Conservation (phyloP, 2,329 filamentous ascomycete species). For the Emergomyces pasteurianus region DNA sequence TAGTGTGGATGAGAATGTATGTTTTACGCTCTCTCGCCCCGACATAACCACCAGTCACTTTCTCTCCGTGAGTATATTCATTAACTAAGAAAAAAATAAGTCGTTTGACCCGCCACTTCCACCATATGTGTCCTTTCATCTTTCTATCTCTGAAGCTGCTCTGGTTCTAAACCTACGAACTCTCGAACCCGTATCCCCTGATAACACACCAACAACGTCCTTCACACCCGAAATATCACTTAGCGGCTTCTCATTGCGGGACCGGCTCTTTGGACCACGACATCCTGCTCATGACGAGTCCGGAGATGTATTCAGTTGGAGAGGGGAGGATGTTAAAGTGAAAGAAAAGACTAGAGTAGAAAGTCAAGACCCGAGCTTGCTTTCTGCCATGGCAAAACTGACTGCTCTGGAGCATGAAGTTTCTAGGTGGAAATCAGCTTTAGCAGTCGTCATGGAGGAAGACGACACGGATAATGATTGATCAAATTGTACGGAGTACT, state of each 20-base stretch:
- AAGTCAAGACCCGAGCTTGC: conserved; percentile 74
- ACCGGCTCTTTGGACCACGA: conserved; percentile 39
- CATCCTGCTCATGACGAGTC: conserved; percentile 67
- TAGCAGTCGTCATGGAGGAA: conserved; percentile 67
- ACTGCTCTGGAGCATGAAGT: conserved; percentile 65
- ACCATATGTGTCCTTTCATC: conserved; percentile 57
- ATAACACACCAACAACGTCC: conserved; percentile 48
- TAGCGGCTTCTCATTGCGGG: conserved; percentile 46
- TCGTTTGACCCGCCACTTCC: conserved; percentile 51
- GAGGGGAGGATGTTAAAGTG: conserved; percentile 63
- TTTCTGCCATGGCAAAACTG: conserved; percentile 74
- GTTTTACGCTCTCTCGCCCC: conserved; percentile 11
- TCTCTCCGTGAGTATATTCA: neutral
- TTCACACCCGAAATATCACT: conserved; percentile 56
- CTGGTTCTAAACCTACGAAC: conserved; percentile 59
- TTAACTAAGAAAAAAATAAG: neutral
- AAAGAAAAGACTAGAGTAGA: conserved; percentile 83
- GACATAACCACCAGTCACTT: neutral
- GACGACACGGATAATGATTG: conserved; percentile 34
- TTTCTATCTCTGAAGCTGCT: conserved; percentile 57
- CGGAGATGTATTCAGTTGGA: conserved; percentile 61
- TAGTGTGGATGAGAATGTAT: conserved; percentile 46
- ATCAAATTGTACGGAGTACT: conserved; percentile 1
- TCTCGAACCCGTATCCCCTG: conserved; percentile 51
- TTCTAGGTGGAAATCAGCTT: conserved; percentile 54